A percentile compares a stretch with the other conserved stretches of the same genome.
Conservation (phyloP, 1,284 basidiomycete genomes). For the Meripilus lineatus region DNA sequence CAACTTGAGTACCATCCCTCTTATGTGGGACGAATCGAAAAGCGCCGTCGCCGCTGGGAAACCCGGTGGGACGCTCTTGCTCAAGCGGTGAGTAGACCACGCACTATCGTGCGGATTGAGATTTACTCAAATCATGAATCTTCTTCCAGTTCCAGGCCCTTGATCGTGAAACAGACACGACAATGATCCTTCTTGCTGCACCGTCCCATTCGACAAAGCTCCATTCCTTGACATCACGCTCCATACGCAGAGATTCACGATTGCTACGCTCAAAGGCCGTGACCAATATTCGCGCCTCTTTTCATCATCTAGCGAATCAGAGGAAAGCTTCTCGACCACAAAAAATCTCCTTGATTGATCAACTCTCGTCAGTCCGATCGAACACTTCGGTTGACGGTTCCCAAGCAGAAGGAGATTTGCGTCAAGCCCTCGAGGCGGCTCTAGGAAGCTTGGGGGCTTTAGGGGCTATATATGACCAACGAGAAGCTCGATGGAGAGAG, state of each 20-base stretch:
- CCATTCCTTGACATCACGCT: conserved; percentile 58
- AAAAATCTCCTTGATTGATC: conserved; percentile 50
- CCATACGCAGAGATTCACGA: conserved; percentile 51
- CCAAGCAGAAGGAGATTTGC: conserved; percentile 58
- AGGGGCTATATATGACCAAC: conserved; percentile 57
- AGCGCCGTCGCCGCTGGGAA: conserved; percentile 66
- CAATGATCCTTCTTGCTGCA: conserved; percentile 65
- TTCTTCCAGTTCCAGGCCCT: conserved; percentile 61
- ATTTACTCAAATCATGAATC: conserved; percentile 14
- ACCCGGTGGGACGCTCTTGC: conserved; percentile 66
- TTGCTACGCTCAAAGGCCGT: conserved; percentile 45
- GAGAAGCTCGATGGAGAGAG: conserved; percentile 63
- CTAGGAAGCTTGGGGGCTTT: conserved; percentile 59
- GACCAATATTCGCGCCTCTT: conserved; percentile 46
- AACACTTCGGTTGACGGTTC: conserved; percentile 46
- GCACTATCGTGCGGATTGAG: not conserved
- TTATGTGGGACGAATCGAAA: conserved; percentile 60
- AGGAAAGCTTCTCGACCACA: conserved; percentile 49
- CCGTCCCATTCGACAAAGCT: conserved; percentile 66
- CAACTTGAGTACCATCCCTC: conserved; percentile 73
- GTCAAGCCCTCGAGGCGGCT: conserved; percentile 58
- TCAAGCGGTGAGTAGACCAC: conserved; percentile 51
- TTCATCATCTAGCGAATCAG: conserved; percentile 52
- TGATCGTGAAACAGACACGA: conserved; percentile 75
- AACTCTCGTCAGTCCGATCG: conserved; percentile 40